These are phyloP conservation scores for Macrolepiota dolichaula DNA, from an alignment of 768 basidiomycete genomes.

Conservation along the genomic window DNA sequence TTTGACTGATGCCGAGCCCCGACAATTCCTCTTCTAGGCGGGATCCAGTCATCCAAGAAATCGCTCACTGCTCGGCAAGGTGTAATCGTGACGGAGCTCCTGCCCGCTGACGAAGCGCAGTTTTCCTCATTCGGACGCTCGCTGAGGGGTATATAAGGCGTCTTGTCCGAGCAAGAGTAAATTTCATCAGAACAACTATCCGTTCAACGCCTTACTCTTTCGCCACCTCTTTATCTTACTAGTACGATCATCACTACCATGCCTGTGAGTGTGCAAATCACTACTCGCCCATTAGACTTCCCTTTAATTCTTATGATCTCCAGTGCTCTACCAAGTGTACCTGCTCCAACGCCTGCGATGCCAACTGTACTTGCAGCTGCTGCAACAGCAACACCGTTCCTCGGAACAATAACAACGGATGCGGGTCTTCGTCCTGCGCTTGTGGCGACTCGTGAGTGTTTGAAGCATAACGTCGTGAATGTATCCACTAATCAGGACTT, in stretches of 20 bases:
- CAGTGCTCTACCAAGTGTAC: background rate
- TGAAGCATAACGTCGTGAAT: background rate
- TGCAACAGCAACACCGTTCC: background rate
- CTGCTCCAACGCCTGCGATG: background rate
- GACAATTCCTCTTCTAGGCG: background rate
- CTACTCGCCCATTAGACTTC: background rate
- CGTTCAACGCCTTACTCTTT: background rate
- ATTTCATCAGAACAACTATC: background rate
- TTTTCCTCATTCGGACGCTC: background rate
- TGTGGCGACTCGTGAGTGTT: background rate
- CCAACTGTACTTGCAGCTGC: background rate
- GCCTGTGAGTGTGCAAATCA: background rate
- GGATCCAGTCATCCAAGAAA: background rate
- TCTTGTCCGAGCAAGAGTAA: background rate
- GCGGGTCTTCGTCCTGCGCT: background rate
- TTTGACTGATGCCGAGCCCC: background rate
- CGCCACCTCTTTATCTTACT: background rate
- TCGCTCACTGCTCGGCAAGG: background rate
- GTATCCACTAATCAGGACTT: background rate
- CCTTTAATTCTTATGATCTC: background rate
- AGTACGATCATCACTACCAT: background rate
- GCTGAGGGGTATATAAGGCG: background rate
- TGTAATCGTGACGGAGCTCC: background rate
- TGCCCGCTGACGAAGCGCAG: background rate
- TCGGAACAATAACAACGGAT: background rate